A percentile compares a stretch with the other conserved stretches of the same genome.
These are phyloP conservation scores for Bombardia bombarda DNA, from an alignment of 495 filamentous ascomycete genomes.

Conservation along the genomic window DNA sequence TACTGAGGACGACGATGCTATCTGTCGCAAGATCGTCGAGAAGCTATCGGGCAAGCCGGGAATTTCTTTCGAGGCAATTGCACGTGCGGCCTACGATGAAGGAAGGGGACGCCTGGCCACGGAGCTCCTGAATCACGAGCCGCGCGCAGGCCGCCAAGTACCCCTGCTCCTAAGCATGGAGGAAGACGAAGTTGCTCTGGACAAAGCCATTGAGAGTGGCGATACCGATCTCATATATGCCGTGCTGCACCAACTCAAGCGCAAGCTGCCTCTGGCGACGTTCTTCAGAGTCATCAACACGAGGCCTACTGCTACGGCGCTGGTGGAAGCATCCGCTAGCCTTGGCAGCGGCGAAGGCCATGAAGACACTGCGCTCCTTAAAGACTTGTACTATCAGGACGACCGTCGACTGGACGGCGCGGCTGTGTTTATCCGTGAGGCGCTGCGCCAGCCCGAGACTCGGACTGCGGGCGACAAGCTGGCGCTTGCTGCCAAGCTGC, in stretches of 20 bases:
- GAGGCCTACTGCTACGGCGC: conserved; percentile 77
- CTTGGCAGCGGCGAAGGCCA: conserved; percentile 18
- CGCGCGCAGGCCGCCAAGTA: conserved; percentile 88
- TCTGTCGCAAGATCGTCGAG: conserved; percentile 79
- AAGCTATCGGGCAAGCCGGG: conserved; percentile 80
- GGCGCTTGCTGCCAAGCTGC: conserved; percentile 69
- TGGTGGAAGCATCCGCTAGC: conserved; percentile 75
- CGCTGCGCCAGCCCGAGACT: conserved; percentile 55
- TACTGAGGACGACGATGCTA: conserved; percentile 75
- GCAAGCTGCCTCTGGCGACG: conserved; percentile 78
- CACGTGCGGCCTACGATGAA: conserved; percentile 91
- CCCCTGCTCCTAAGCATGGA: conserved; percentile 93
- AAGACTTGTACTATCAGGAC: conserved; percentile 97
- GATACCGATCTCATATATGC: conserved; percentile 88
- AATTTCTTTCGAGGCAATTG: conserved; percentile 91
- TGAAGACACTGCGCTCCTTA: conserved; percentile 76
- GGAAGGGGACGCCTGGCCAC: conserved; percentile 81
- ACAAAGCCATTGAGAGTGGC: conserved; percentile 94
- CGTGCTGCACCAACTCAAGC: conserved; percentile 81
- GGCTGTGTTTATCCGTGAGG: conserved; percentile 77
- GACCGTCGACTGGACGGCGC: conserved; percentile 86
- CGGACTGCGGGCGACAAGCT: conserved; percentile 67
- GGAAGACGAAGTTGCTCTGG: conserved; percentile 88
- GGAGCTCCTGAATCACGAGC: conserved; percentile 85
- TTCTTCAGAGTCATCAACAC: conserved; percentile 92